These are phyloP conservation scores for Penicillium sp. DNA, from an alignment of 2,329 filamentous ascomycete genomes.

Conservation along the genomic window DNA sequence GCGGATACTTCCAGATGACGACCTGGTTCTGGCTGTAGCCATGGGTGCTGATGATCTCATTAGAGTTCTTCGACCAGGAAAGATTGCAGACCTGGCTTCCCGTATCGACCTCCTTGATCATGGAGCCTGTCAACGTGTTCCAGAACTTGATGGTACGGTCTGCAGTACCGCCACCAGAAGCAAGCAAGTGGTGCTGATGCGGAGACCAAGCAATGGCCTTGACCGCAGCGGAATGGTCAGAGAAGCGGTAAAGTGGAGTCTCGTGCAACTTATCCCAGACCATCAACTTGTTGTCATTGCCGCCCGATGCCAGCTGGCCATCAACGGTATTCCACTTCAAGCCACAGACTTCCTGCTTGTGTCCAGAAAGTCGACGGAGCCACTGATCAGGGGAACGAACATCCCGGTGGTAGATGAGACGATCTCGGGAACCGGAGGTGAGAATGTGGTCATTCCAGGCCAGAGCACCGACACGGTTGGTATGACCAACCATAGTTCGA, in stretches of 20 bases:
- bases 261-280: conserved; percentile 97
- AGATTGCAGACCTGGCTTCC: conserved; percentile 98
- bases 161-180: conserved; percentile 89
- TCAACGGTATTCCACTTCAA: conserved; percentile 96
- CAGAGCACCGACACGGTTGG: conserved; percentile 82
- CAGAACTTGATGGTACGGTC: conserved; percentile 97
- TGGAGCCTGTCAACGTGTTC: conserved; percentile 78
- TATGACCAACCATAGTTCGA: conserved; percentile 95
- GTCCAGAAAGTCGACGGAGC: conserved; percentile 77
- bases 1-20: conserved; percentile 98
- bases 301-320: conserved; percentile 86
- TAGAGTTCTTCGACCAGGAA: conserved; percentile 94
- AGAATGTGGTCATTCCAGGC: conserved; percentile 98
- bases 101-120: conserved; percentile 86
- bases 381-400: conserved; percentile 89
- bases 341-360: conserved; percentile 97
- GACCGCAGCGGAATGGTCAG: conserved; percentile 89
- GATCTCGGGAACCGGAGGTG: conserved; percentile 88
- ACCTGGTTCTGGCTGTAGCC: conserved; percentile 98
- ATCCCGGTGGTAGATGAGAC: conserved; percentile 90
- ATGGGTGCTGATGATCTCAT: conserved; percentile 94
- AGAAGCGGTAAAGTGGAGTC: conserved; percentile 86
- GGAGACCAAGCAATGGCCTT: conserved; percentile 98
- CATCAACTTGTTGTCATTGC: conserved; percentile 98
- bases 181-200: conserved; percentile 88